Base-by-base conservation (phyloP, 2,329 filamentous ascomycete species). In the Paraphaeosphaeria minitans region DNA sequence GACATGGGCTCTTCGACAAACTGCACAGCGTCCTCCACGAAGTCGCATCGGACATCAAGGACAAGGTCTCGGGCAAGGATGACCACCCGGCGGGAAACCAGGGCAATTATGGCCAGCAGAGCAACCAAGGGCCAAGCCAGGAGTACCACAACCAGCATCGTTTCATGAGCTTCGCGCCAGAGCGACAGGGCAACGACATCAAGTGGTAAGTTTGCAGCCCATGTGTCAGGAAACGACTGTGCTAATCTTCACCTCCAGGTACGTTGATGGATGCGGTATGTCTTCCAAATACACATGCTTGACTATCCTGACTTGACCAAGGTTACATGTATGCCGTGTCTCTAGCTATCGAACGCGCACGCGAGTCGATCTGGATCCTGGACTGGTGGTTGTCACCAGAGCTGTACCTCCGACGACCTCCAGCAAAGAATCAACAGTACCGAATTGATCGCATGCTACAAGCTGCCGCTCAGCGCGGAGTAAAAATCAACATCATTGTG, bases 301-400 rank as follows among this genome's bases (percentile, higher is more conserved):
- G 35, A n/a, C 39, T 52, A 24, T n/a, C 19, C 54, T 53, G 35
- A 48, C 56, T 4, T 60, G 62, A 31, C 65, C 57, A 47, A 53
- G 64, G 64, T 4, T 95, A 96, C 74, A 93, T 96, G 80, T 93
- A 88, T 83, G 92, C 93, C 14, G 90, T 96, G 1, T 92, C 89
- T 29, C 81, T 89, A 62, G 92, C 93, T 1, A 79, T 96, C 52
- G 89, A 95, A 78, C 87, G 85, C 69, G 92, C 92, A 2, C 83
- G 81, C 63, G 87, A 94, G 66, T 90, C 85, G 43, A 89, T 96
- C 66, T 93, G 90, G 84, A 96, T 96, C 64, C 80, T 96, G 45
- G 91, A 94, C 73, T 95, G 83, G 92, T 96, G 93, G 92, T 77
- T 96, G 64, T 93, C 89, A 56, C 92, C 93, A 0, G 93, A 97